phyloP scores from a whole-genome alignment of 306 rosid genomes.

The Castanea sativa region DNA sequence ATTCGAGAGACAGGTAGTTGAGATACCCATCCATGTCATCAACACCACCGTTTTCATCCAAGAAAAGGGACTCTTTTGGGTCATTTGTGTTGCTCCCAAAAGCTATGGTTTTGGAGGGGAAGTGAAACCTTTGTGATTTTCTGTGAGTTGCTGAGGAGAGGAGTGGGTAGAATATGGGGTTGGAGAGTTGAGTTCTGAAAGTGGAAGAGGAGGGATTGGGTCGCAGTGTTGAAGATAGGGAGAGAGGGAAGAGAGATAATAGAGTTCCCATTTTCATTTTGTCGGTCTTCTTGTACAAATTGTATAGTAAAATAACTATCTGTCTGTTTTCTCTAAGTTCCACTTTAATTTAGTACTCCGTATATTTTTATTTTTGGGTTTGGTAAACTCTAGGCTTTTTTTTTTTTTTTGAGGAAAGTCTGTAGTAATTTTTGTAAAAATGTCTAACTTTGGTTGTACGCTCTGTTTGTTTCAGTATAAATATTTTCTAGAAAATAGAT shows the following conservation, averaged over 20 bases:
- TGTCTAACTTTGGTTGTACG: too few species aligned
- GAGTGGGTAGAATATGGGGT: constrained; percentile 13
- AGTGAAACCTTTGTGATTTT: constrained; percentile 4
- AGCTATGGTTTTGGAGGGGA: constrained; percentile 16
- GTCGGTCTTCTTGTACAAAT: background rate
- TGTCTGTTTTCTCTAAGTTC: too few species aligned
- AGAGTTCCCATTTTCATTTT: constrained; percentile 63
- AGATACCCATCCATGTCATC: constrained; percentile 89
- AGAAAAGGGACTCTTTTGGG: constrained; percentile 48
- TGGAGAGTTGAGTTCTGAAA: constrained; percentile 25
- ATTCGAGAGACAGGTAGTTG: constrained; percentile 75
- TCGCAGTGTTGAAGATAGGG: constrained; percentile 20
- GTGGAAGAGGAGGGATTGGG: constrained; percentile 13
- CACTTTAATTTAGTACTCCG: too few species aligned
- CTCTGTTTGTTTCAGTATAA: too few species aligned
- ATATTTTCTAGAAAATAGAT: too few species aligned
- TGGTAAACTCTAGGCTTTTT: too few species aligned
- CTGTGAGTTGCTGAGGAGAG: constrained; percentile 18
- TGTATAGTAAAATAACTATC: background rate
- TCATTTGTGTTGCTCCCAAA: constrained; percentile 36
- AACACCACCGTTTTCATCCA: constrained; percentile 61
- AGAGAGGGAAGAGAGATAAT: constrained; percentile 27
- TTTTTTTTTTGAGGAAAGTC: too few species aligned
- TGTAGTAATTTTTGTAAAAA: too few species aligned
- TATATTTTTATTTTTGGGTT: too few species aligned